phyloP scores from a whole-genome alignment of 176 grass and related monocot species.

The Neostapfia colusana region DNA sequence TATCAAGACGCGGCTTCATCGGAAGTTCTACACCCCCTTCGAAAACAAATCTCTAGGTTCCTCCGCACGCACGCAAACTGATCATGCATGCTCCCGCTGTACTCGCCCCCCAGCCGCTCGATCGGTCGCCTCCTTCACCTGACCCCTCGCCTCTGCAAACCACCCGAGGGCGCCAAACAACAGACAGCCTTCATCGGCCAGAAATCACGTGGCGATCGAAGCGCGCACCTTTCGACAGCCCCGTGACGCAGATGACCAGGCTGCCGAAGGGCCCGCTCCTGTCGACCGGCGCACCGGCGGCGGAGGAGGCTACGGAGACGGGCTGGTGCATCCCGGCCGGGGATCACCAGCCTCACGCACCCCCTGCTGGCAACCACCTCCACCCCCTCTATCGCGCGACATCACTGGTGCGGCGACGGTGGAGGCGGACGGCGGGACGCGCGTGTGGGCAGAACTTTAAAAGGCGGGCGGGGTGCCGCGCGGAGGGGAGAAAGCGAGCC shows the following conservation, averaged over 20 bases:
- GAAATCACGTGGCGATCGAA: background rate
- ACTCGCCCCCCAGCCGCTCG: conserved; percentile 82
- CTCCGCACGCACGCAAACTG: too few relatives aligned
- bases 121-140: conserved; percentile 93
- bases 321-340: conserved; percentile 53
- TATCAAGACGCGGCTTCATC: too few relatives aligned
- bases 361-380: conserved; percentile 76
- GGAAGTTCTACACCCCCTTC: too few relatives aligned
- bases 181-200: background rate
- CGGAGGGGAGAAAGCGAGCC: conserved; percentile 29
- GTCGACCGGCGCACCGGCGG: conserved; percentile 15
- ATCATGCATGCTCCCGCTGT: conserved; percentile 91
- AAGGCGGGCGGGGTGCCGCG: conserved; percentile 22
- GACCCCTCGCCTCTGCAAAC: conserved; percentile 75
- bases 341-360: conserved; percentile 74
- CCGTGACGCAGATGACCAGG: conserved; percentile 87
- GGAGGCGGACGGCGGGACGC: conserved; percentile 20
- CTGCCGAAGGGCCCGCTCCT: conserved; percentile 72
- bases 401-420: conserved; percentile 27
- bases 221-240: conserved; percentile 97
- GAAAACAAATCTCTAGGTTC: too few relatives aligned
- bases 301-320: conserved; percentile 43
- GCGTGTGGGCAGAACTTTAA: background rate
- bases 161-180: background rate
- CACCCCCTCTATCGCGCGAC: conserved; percentile 63